Percentiles rank a stretch among this genome's conserved stretches.
phyloP scores from a whole-genome alignment of 305 asterid species.

The Fraxinus sp. region DNA sequence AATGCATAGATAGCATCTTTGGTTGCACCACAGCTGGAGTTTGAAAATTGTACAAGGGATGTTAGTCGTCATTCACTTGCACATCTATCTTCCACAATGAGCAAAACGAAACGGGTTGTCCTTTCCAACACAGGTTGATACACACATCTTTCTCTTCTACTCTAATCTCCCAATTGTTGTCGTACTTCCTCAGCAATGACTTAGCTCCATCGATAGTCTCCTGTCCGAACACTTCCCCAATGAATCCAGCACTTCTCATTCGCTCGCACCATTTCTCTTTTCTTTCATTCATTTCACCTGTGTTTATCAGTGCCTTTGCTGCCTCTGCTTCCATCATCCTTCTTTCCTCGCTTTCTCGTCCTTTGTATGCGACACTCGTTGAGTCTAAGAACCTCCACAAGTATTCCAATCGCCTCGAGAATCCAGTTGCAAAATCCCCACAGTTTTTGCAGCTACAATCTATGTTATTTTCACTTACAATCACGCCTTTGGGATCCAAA shows the following conservation, averaged over 20 bases:
- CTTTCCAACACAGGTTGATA: slow-evolving; percentile 74
- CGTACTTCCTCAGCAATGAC: slow-evolving; percentile 74
- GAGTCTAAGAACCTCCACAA: slow-evolving; percentile 78
- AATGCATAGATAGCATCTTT: neutral
- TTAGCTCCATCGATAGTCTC: slow-evolving; percentile 80
- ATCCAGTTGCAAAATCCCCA: slow-evolving; percentile 59
- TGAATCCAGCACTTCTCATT: slow-evolving; percentile 60
- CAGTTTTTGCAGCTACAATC: slow-evolving; percentile 72
- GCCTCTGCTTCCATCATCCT: slow-evolving; percentile 90
- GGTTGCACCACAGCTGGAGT: neutral
- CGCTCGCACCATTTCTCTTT: slow-evolving; percentile 81
- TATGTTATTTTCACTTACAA: slow-evolving; percentile 59
- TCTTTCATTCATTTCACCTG: slow-evolving; percentile 72
- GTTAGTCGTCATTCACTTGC: neutral
- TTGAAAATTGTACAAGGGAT: neutral
- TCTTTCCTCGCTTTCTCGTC: slow-evolving; percentile 77
- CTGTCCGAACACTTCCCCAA: slow-evolving; percentile 51
- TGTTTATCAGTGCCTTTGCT: slow-evolving; percentile 54
- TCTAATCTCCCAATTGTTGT: slow-evolving; percentile 70
- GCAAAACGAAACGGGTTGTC: slow-evolving; percentile 71
- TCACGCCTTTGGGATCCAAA: slow-evolving; percentile 58
- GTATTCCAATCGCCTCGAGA: slow-evolving; percentile 63
- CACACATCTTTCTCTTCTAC: slow-evolving; percentile 61
- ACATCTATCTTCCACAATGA: slow-evolving; percentile 26
- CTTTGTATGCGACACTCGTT: slow-evolving; percentile 68